Percentiles rank a stretch among this genome's conserved stretches.
Conservation (phyloP, 23 red algal genomes). For the Gracilaria gracilis region DNA sequence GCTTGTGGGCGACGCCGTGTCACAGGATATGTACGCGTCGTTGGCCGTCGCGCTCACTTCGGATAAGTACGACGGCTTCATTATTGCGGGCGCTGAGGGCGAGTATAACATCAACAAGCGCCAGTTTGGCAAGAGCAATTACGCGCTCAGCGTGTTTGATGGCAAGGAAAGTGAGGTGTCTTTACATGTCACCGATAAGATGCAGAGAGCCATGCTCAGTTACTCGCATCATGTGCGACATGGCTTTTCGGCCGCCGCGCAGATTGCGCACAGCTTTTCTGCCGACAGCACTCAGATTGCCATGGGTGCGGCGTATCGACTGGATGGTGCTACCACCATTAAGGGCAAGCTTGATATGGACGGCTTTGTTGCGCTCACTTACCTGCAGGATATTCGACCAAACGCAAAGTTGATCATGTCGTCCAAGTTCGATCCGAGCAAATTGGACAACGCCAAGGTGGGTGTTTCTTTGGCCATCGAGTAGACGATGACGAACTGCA, state of each 20-base stretch:
- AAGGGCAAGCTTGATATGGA: conserved; percentile 89
- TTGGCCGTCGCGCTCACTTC: conserved; percentile 36
- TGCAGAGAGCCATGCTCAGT: conserved; percentile 41
- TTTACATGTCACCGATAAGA: conserved; percentile 36
- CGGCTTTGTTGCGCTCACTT: conserved; percentile 70
- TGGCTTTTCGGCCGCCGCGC: conserved; percentile 78
- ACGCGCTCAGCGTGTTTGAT: conserved; percentile 69
- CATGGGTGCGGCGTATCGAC: conserved; percentile 63
- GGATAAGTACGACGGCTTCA: conserved; percentile 58
- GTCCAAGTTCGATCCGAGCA: conserved; percentile 72
- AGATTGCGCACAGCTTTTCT: conserved; percentile 59
- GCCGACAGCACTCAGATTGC: conserved; percentile 51
- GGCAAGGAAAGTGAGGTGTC: conserved; percentile 83
- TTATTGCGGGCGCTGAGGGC: conserved; percentile 63
- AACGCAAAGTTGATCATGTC: conserved; percentile 84
- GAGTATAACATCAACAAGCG: conserved; percentile 33
- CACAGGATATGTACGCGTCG: conserved; percentile 27
- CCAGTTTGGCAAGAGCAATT: conserved; percentile 45
- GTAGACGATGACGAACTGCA: not conserved
- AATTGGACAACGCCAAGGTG: conserved; percentile 74
- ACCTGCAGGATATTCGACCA: conserved; percentile 88
- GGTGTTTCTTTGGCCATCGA: conserved; percentile 81
- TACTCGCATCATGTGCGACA: conserved; percentile 88
- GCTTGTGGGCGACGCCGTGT: conserved; percentile 26
- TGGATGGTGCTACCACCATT: conserved; percentile 75